phyloP scores from a whole-genome alignment of 306 rosid genomes.

The Dalbergia oliveri region DNA sequence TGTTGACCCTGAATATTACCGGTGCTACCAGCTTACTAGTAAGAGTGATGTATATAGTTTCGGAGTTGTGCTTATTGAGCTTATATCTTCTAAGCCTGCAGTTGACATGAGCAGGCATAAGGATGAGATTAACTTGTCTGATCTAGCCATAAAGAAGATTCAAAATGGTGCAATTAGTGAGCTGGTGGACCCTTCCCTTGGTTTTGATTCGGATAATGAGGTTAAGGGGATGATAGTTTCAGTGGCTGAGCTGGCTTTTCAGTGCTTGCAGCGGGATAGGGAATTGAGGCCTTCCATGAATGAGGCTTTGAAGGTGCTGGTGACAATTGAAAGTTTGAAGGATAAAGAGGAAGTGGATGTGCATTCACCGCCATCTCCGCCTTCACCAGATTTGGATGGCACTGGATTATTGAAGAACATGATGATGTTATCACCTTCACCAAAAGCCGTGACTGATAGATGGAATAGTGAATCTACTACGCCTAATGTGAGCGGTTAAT shows the following conservation, averaged over 20 bases:
- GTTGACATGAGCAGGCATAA: conserved; percentile 61
- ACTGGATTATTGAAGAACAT: conserved; percentile 41
- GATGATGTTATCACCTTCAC: conserved; percentile 48
- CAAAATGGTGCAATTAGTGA: conserved; percentile 55
- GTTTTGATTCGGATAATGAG: conserved; percentile 60
- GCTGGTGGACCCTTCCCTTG: conserved; percentile 67
- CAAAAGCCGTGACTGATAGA: conserved; percentile 59
- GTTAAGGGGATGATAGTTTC: conserved; percentile 61
- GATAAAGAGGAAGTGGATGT: conserved; percentile 36
- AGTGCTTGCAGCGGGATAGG: conserved; percentile 73
- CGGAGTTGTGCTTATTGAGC: conserved; percentile 73
- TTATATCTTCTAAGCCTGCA: conserved; percentile 70
- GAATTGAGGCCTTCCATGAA: conserved; percentile 81
- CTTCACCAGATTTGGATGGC: conserved; percentile 60
- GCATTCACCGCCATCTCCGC: conserved; percentile 23
- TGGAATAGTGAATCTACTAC: conserved; percentile 66
- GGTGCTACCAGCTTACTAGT: conserved; percentile 67
- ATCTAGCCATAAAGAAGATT: conserved; percentile 67
- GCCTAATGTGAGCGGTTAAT: conserved; percentile 48
- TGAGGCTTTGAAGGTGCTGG: conserved; percentile 64
- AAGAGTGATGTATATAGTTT: conserved; percentile 86
- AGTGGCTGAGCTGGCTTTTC: conserved; percentile 81
- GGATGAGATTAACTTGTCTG: conserved; percentile 72
- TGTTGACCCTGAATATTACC: conserved; percentile 75
- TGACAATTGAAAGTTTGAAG: conserved; percentile 53